Conservation (phyloP, 2,329 filamentous ascomycete genomes). For the Xylariaceae sp. region DNA sequence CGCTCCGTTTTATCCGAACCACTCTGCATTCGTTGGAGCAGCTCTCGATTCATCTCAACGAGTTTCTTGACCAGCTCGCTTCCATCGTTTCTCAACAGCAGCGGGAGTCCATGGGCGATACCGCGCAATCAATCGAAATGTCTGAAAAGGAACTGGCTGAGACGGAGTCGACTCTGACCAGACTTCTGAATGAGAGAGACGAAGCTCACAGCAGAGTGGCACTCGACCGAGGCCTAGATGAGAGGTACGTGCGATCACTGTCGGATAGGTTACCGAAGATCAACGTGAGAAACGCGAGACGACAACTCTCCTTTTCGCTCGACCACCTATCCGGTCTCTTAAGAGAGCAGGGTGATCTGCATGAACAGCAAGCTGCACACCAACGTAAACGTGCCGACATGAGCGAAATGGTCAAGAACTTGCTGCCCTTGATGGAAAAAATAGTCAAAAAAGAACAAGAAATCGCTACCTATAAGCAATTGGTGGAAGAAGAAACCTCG, state of each 20-base stretch:
- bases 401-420: neutral
- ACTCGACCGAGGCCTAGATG: neutral
- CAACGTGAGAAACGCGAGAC: neutral
- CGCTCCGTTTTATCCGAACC: conserved; percentile 6
- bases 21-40: conserved; percentile 4
- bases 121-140: neutral
- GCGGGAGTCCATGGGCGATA: neutral
- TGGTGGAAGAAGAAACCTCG: conserved; percentile 17
- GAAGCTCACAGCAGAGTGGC: neutral
- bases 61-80: neutral
- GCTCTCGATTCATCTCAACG: neutral
- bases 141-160: neutral
- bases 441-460: conserved; percentile 17
- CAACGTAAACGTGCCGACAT: neutral
- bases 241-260: conserved; percentile 2
- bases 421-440: neutral
- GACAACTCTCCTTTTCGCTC: conserved; percentile 8
- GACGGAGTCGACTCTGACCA: neutral
- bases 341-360: conserved; percentile 7
- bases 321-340: conserved; percentile 6
- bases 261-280: neutral
- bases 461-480: conserved; percentile 14
- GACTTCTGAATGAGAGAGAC: neutral
- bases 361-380: conserved; percentile 1
- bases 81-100: neutral